Evolutionary conservation across 371 early-diverging fungal species (phyloP).

Genomic region (Lichtheimia corymbifera): DNA sequence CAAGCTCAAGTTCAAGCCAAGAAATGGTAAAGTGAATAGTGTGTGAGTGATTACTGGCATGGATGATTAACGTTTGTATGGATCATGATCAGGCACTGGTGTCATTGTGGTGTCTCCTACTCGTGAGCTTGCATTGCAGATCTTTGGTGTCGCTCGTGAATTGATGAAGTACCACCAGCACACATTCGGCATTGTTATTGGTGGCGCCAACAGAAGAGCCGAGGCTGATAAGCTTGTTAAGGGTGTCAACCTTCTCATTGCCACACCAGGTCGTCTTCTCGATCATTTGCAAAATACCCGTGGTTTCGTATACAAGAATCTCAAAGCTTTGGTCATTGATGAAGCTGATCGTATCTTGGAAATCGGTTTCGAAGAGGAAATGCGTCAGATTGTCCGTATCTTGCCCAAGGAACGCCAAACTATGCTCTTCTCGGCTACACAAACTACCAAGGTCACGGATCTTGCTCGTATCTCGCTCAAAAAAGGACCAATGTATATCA

Average conservation of each 20-base stretch:
- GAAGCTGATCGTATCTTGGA: conserved; percentile 99
- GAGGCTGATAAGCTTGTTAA: conserved; percentile 92
- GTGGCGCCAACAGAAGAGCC: conserved; percentile 90
- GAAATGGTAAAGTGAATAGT: conserved; percentile 71
- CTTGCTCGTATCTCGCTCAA: conserved; percentile 80
- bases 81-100: conserved; percentile 71
- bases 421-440: conserved; percentile 92
- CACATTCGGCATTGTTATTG: conserved; percentile 85
- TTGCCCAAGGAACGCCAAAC: conserved; percentile 78
- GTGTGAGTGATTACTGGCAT: conserved; percentile 12
- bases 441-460: conserved; percentile 77
- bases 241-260: conserved; percentile 93
- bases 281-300: conserved; percentile 92
- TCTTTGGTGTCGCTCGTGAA: conserved; percentile 96
- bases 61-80: not conserved
- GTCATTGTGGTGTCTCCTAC: conserved; percentile 98
- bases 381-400: conserved; percentile 78
- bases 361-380: conserved; percentile 93
- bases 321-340: conserved; percentile 93
- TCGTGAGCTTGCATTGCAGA: conserved; percentile 99
- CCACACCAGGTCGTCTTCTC: conserved; percentile 98
- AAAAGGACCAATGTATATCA: conserved; percentile 70
- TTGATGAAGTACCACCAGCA: conserved; percentile 89
- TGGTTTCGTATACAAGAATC: conserved; percentile 73
- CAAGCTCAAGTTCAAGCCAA: conserved; percentile 86